Percentiles rank a stretch among this genome's conserved stretches.
These are phyloP conservation scores for Aquilaria agallochum DNA, from an alignment of 441 rosid species.

Conservation along the genomic window DNA sequence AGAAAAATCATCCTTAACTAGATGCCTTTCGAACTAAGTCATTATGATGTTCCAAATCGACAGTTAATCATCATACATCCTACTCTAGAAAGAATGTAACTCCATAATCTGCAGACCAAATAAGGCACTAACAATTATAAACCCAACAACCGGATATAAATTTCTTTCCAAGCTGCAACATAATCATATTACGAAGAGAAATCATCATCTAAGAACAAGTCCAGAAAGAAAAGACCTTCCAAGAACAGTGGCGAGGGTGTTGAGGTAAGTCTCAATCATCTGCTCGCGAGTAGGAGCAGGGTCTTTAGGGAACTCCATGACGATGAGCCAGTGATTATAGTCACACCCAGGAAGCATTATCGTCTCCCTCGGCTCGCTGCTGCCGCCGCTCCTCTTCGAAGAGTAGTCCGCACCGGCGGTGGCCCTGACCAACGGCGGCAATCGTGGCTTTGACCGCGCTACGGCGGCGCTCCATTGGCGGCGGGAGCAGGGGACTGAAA, in stretches of 20 bases:
- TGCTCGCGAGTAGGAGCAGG: conserved; percentile 94
- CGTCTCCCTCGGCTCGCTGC: conserved; percentile 76
- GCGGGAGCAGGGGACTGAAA: conserved; percentile 11
- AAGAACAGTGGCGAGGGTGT: conserved; percentile 81
- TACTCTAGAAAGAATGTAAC: too few relatives aligned
- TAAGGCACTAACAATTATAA: too few relatives aligned
- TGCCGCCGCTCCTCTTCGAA: conserved; percentile 69
- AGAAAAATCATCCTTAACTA: too few relatives aligned
- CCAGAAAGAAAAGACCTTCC: conserved; percentile 51
- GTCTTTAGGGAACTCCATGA: conserved; percentile 97
- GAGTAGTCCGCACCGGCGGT: conserved; percentile 59
- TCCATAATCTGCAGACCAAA: too few relatives aligned
- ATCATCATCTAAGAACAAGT: too few relatives aligned
- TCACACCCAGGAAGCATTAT: conserved; percentile 95
- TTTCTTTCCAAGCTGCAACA: too few relatives aligned
- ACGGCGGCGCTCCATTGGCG: conserved; percentile 15
- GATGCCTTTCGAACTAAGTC: too few relatives aligned
- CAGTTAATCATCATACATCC: too few relatives aligned
- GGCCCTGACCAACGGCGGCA: conserved; percentile 22
- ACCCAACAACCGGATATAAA: too few relatives aligned
- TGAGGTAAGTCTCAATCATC: conserved; percentile 93
- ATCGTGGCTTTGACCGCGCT: conserved; percentile 14
- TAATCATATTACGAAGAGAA: too few relatives aligned
- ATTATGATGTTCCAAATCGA: too few relatives aligned
- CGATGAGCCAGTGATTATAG: conserved; percentile 95